Percentiles rank a stretch among this genome's conserved stretches.
phyloP scores from a whole-genome alignment of 1,284 basidiomycete genomes.

The Ustilago esculenta region DNA sequence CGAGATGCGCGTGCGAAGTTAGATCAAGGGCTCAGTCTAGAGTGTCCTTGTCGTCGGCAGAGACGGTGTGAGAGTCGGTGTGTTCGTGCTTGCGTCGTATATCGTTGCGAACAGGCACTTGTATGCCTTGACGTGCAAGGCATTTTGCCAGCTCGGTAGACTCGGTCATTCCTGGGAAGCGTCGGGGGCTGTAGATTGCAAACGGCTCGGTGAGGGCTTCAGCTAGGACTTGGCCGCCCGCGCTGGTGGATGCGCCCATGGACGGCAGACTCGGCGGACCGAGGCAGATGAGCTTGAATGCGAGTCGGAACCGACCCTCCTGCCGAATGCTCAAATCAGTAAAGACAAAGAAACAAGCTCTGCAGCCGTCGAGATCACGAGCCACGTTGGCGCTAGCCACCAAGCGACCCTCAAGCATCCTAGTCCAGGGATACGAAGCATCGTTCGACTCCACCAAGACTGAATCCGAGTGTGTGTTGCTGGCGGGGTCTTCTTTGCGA shows the following conservation, averaged over 20 bases:
- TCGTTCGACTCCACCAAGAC: constrained; percentile 37
- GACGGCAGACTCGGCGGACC: constrained; percentile 1
- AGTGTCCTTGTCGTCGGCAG: constrained; percentile 5
- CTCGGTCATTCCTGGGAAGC: constrained; percentile 51
- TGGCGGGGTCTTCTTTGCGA: constrained; percentile 21
- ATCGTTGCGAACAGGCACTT: constrained; percentile 52
- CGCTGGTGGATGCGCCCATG: not conserved
- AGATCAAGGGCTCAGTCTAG: not conserved
- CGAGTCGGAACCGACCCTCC: constrained; percentile 39
- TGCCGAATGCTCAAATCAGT: constrained; percentile 52
- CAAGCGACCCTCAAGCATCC: constrained; percentile 48
- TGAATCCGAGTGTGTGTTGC: constrained; percentile 11
- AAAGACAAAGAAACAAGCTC: constrained; percentile 53
- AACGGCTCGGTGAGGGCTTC: constrained; percentile 37
- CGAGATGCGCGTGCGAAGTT: not conserved
- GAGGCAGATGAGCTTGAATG: constrained; percentile 42
- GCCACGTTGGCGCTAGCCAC: constrained; percentile 45
- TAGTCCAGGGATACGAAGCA: constrained; percentile 21
- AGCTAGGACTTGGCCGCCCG: constrained; percentile 30
- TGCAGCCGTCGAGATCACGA: constrained; percentile 38
- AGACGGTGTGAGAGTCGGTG: not conserved
- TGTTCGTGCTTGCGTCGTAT: constrained; percentile 26
- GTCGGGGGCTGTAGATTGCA: constrained; percentile 37
- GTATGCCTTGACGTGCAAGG: constrained; percentile 48
- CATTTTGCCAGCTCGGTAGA: constrained; percentile 49